Conservation (phyloP, 1,139 yeast genomes). For the Lodderomyces beijingensis region DNA sequence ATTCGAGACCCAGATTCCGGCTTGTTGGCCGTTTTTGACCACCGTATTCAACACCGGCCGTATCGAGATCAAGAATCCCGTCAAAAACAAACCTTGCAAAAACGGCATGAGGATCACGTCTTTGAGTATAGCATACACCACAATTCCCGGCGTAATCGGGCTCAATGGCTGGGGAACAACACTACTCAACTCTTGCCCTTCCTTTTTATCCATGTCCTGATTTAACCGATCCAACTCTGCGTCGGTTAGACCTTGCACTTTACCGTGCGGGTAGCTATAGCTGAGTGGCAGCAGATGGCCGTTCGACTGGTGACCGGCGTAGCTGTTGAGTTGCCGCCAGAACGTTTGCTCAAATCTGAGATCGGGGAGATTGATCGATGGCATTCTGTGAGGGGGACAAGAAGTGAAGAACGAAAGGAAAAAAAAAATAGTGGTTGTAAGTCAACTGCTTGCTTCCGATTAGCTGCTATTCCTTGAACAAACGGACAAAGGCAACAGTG, state of each 20-base stretch:
- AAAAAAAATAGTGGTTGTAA: no score
- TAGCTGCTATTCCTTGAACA: no score
- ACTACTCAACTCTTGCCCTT: conserved; percentile 12
- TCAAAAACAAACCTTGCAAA: conserved; percentile 40
- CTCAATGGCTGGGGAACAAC: conserved; percentile 22
- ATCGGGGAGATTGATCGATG: conserved; percentile 50
- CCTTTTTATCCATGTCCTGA: conserved; percentile 19
- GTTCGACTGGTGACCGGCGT: conserved; percentile 20
- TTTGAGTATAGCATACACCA: conserved; percentile 52
- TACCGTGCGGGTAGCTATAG: conserved; percentile 3
- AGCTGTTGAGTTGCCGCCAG: conserved; percentile 38
- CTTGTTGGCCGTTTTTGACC: conserved; percentile 27
- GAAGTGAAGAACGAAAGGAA: no score
- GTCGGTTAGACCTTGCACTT: conserved; percentile 16
- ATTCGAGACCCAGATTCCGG: conserved; percentile 25
- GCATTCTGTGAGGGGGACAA: conserved; percentile 6
- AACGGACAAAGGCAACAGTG: no score
- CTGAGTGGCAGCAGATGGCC: no score
- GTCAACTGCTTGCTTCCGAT: no score
- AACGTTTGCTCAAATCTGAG: conserved; percentile 63
- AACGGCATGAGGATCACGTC: conserved; percentile 72
- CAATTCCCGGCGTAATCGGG: conserved; percentile 43
- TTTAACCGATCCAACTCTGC: conserved; percentile 22
- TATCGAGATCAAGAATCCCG: conserved; percentile 29
- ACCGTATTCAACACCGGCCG: conserved; percentile 27